Conservation (phyloP, 306 rosid species). For the Urtica urens region DNA sequence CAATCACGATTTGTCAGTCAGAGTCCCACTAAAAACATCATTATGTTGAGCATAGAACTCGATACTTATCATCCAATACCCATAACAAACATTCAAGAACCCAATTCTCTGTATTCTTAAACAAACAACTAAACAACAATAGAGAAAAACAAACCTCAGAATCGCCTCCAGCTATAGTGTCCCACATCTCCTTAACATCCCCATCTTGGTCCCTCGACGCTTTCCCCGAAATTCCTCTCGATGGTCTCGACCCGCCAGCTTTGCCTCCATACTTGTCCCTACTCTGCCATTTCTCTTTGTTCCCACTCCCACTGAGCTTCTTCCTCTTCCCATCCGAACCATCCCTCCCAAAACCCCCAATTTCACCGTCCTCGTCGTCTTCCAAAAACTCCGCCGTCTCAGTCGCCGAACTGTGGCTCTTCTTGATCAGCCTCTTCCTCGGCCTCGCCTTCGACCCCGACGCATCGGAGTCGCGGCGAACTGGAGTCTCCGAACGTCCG, state of each 20-base stretch:
- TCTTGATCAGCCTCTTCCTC: slow-evolving; percentile 80
- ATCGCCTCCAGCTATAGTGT: slow-evolving; percentile 69
- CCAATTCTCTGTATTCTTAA: too few species aligned
- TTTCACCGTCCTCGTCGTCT: slow-evolving; percentile 31
- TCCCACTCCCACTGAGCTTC: slow-evolving; percentile 32
- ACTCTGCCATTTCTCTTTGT: slow-evolving; percentile 64
- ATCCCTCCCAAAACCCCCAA: slow-evolving; percentile 35
- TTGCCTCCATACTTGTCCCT: slow-evolving; percentile 45
- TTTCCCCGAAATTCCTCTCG: slow-evolving; percentile 50
- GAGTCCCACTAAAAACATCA: not conserved
- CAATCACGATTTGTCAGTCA: too few species aligned
- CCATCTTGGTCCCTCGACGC: slow-evolving; percentile 72
- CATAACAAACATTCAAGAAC: not conserved
- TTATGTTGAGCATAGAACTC: not conserved
- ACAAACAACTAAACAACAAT: too few species aligned
- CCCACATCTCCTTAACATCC: slow-evolving; percentile 98
- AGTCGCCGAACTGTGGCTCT: slow-evolving; percentile 33
- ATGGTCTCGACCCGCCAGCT: slow-evolving; percentile 32
- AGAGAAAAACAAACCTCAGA: slow-evolving; percentile 47
- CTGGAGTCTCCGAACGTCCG: slow-evolving; percentile 73
- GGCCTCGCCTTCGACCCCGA: slow-evolving; percentile 50
- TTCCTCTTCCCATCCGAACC: slow-evolving; percentile 35
- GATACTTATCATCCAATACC: not conserved
- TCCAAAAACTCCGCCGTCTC: slow-evolving; percentile 37
- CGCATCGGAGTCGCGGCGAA: slow-evolving; percentile 42